Base-by-base conservation (phyloP, 495 filamentous ascomycete genomes). In the Podospora sp. region DNA sequence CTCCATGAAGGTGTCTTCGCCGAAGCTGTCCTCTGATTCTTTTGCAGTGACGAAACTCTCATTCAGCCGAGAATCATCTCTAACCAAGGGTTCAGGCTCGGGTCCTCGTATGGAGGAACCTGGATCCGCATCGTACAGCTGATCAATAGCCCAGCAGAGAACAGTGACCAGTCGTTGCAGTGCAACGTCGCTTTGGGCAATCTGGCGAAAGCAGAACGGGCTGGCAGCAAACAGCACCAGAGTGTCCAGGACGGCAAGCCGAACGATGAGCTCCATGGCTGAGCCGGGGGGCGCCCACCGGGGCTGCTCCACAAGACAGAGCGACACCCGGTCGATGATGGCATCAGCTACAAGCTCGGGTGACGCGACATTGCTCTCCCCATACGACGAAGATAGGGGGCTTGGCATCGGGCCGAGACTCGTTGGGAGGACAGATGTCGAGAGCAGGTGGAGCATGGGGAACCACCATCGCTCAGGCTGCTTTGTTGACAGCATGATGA, bases 401-500 rank as follows among this genome's bases (percentile, higher is more conserved):
- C 72, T 74, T 2, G 79, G 75, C 49, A 83, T 78, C 16, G 82
- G 82, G 0, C 82, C 82, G 12, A 84, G 76, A 26, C 75, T 82
- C 8, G 73, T 70, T 7, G 77, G 77, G 2, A 82, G 72, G 0
- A 79, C 75, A 20, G 81, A 83, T 0, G 82, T 80, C 26, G 73
- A 73, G 14, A 84, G 60, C 68, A 82, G 68, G 14, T 70, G 68
- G 27, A 84, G 64, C 61, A 77, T 78, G 7, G 69, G 74, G 11
- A 80, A 60, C 67, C 80, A 82, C 40, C 83, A 80, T 6, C 71
- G 67, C n/a, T 79, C 73, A 0, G 79, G 78, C 46, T 83, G 81
- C 55, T 81, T 83, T 18, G 77, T 76, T 18, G 74, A 79, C 2
- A 84, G 74, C 62, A 82, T 76, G 51, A 78, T 60, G 55, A 82